Evolutionary conservation across 495 filamentous ascomycete genomes (phyloP).

Genomic region (Talaromyces borbonicus): DNA sequence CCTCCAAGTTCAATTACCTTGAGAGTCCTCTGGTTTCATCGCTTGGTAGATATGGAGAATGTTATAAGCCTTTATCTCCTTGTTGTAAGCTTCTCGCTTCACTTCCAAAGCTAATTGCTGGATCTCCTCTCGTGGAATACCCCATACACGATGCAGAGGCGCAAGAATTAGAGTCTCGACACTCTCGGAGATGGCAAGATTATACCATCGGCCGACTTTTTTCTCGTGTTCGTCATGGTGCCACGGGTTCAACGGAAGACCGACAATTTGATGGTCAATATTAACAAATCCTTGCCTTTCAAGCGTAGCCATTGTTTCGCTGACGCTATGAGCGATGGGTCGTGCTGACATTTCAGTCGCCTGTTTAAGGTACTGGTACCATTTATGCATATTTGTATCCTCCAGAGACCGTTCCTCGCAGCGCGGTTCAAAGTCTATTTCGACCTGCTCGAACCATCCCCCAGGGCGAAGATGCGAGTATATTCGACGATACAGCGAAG

Average conservation of each 20-base stretch:
- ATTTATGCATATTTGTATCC: slow-evolving; percentile 43
- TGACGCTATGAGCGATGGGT: slow-evolving; percentile 56
- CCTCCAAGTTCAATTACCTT: slow-evolving; percentile 7
- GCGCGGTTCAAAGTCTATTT: slow-evolving; percentile 76
- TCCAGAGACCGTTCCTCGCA: slow-evolving; percentile 60
- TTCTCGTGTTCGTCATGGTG: slow-evolving; percentile 55
- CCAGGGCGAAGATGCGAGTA: slow-evolving; percentile 76
- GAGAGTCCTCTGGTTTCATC: slow-evolving; percentile 21
- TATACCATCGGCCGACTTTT: slow-evolving; percentile 77
- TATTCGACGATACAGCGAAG: slow-evolving; percentile 58
- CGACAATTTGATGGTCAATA: slow-evolving; percentile 63
- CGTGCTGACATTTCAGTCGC: slow-evolving; percentile 57
- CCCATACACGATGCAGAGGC: slow-evolving; percentile 57
- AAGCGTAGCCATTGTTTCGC: slow-evolving; percentile 50
- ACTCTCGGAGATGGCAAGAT: slow-evolving; percentile 61
- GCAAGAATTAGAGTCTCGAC: slow-evolving; percentile 66
- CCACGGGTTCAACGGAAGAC: slow-evolving; percentile 73
- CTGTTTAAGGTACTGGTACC: slow-evolving; percentile 60
- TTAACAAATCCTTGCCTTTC: slow-evolving; percentile 72
- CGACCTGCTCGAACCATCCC: slow-evolving; percentile 83
- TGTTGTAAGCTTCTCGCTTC: slow-evolving; percentile 58
- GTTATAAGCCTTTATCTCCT: slow-evolving; percentile 61
- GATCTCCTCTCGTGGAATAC: slow-evolving; percentile 59
- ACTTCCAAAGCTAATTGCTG: slow-evolving; percentile 50
- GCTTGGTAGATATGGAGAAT: slow-evolving; percentile 52